phyloP scores from a whole-genome alignment of 2,329 filamentous ascomycete genomes.

The Scedosporium aurantiacum region DNA sequence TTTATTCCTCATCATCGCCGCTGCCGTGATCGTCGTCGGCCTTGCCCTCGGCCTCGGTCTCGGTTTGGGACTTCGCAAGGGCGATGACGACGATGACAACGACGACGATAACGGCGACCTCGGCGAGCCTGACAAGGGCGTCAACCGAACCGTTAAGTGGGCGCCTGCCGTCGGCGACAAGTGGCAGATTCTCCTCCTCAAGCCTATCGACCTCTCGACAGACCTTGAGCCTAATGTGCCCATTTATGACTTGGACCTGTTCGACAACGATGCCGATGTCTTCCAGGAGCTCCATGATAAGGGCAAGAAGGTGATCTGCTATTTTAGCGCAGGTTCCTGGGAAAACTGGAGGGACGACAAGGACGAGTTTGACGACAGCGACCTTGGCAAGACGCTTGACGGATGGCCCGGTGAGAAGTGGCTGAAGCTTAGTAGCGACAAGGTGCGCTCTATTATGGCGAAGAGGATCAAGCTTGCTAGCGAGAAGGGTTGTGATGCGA shows the following conservation, averaged over 20 bases:
- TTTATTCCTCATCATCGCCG: constrained; percentile 14
- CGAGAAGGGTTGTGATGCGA: constrained; percentile 53
- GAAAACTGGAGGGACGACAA: constrained; percentile 53
- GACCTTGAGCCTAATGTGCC: constrained; percentile 33
- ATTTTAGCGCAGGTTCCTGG: constrained; percentile 62
- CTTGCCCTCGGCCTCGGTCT: constrained; percentile 36
- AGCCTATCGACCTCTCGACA: constrained; percentile 31
- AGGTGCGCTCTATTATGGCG: constrained; percentile 53
- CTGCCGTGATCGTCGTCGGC: constrained; percentile 23
- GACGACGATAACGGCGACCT: constrained; percentile 12
- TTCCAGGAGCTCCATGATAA: constrained; percentile 45
- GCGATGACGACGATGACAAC: constrained; percentile 11
- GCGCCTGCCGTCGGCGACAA: constrained; percentile 36
- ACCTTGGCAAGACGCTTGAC: constrained; percentile 46
- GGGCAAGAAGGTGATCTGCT: constrained; percentile 58
- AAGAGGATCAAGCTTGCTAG: constrained; percentile 46
- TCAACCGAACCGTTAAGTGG: constrained; percentile 1
- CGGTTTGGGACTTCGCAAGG: constrained; percentile 33
- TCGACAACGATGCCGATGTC: constrained; percentile 33
- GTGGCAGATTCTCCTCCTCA: constrained; percentile 52
- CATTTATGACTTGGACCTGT: constrained; percentile 40
- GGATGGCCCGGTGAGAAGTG: constrained; percentile 60
- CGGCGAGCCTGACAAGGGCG: constrained; percentile 9
- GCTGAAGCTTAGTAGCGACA: constrained; percentile 46
- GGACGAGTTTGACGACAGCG: constrained; percentile 37